These are phyloP conservation scores for Curvularia spicifera DNA, from an alignment of 2,329 filamentous ascomycete species.

Conservation along the genomic window DNA sequence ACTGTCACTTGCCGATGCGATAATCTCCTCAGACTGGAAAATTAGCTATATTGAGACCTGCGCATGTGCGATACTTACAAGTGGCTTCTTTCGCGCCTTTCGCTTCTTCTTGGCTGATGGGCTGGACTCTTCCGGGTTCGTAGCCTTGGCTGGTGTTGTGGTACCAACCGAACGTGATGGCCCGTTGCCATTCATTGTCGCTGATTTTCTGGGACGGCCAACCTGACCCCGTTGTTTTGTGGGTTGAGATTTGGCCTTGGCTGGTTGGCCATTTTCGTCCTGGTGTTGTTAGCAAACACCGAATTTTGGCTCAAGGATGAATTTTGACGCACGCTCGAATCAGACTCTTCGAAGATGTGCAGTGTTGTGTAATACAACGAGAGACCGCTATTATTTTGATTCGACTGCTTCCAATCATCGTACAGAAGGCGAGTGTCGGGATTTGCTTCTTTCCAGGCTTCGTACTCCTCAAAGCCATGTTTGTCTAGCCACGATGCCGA, in stretches of 20 bases:
- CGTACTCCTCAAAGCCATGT: slow-evolving; percentile 36
- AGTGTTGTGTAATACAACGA: slow-evolving; percentile 42
- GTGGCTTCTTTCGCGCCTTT: slow-evolving; percentile 38
- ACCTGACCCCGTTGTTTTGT: slow-evolving; percentile 29
- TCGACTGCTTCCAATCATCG: slow-evolving; percentile 39
- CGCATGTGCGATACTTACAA: slow-evolving; percentile 23
- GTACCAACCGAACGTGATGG: slow-evolving; percentile 22
- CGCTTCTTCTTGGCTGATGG: slow-evolving; percentile 38
- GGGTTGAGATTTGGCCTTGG: slow-evolving; percentile 26
- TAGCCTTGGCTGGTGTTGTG: slow-evolving; percentile 22
- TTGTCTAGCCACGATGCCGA: slow-evolving; percentile 29
- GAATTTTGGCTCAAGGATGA: slow-evolving; percentile 1
- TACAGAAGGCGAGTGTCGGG: slow-evolving; percentile 35
- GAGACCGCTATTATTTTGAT: slow-evolving; percentile 34
- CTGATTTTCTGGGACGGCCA: slow-evolving; percentile 36
- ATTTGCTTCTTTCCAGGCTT: slow-evolving; percentile 32
- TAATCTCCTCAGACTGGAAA: slow-evolving; percentile 38
- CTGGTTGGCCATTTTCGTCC: slow-evolving; percentile 33
- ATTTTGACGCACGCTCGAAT: slow-evolving; percentile 35
- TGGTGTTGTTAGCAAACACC: slow-evolving; percentile 29
- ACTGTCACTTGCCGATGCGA: slow-evolving; percentile 38
- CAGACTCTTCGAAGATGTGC: slow-evolving; percentile 37
- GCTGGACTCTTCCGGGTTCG: slow-evolving; percentile 31
- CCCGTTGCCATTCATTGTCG: slow-evolving; percentile 35
- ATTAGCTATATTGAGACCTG: slow-evolving; percentile 18